These are phyloP conservation scores for Nannizzia gypsea DNA, from an alignment of 2,329 filamentous ascomycete species.

Conservation along the genomic window DNA sequence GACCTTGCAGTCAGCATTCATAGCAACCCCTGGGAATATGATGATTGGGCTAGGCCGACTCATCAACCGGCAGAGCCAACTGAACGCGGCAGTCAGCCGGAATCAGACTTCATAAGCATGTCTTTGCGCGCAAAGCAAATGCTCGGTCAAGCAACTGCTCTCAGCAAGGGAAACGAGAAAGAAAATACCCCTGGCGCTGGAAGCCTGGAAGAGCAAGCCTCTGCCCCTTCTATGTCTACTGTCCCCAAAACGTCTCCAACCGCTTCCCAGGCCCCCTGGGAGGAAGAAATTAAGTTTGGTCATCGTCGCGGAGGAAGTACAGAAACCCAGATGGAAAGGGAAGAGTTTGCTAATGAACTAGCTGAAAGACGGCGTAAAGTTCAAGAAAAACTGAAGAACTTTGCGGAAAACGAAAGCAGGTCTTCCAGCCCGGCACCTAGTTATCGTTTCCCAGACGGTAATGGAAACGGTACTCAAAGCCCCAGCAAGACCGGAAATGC, in stretches of 20 bases:
- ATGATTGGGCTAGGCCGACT: conserved; percentile 34
- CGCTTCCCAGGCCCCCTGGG: conserved; percentile 30
- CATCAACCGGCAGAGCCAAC: conserved; percentile 7
- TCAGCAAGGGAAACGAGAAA: conserved; percentile 18
- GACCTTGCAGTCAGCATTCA: conserved; percentile 40
- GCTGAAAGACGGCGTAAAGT: conserved; percentile 38
- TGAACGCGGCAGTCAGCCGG: not conserved
- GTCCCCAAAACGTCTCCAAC: conserved; percentile 2
- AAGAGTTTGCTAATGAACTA: conserved; percentile 38
- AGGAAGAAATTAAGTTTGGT: conserved; percentile 35
- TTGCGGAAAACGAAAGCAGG: conserved; percentile 33
- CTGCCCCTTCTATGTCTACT: not conserved
- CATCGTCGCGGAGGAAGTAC: conserved; percentile 36
- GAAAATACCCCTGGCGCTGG: not conserved
- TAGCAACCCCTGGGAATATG: conserved; percentile 45
- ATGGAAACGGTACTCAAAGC: conserved; percentile 20
- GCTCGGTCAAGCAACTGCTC: conserved; percentile 26
- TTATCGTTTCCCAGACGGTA: conserved; percentile 2
- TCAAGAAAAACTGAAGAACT: conserved; percentile 37
- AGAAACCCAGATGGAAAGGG: conserved; percentile 38
- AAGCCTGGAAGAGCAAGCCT: not conserved
- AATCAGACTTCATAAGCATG: conserved; percentile 19
- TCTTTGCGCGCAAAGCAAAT: conserved; percentile 29
- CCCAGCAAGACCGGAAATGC: conserved; percentile 29
- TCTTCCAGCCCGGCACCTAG: conserved; percentile 31